Evolutionary conservation across 352 stramenopile species (phyloP), one percentile per base, ranked within the genome.

Genomic region (Pythium guiyangense): DNA sequence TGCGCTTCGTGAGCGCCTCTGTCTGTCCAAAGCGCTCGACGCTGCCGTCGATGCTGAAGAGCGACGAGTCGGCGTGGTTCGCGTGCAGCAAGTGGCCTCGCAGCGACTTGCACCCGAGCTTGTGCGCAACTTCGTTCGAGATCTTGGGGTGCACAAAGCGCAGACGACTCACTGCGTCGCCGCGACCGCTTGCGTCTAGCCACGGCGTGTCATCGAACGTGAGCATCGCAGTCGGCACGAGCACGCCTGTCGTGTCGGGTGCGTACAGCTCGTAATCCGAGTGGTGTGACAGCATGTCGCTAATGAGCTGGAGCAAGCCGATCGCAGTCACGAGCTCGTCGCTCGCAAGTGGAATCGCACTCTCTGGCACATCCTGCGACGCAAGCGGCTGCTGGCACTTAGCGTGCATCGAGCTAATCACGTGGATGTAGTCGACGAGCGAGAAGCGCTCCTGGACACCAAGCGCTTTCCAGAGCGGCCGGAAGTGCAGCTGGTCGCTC

Each of bases 21-120:
- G 75, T 88, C 61, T 94, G 84, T 14, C 84, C 84, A 66, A 92
- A 94, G 4, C 73, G 71, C 65, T 90, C 77, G 2, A 94, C 62
- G 44, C 74, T 69, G 5, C 63, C 63, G 49, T 79, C 74, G 49
- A 43, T 54, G 22, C 57, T 62, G 25, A 79, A 80, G 6, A 70
- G 60, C 51, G 82, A 67, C n/a, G 61, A 73, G 45, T 86, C 72
- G 31, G 68, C 37, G 52, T 69, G 64, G 66, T 67, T 71, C 9
- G 77, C 67, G 57, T 64, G 72, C 10, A 91, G 59, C 11, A 91
- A 52, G 29, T 82, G 72, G 29, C 64, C 79, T 45, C 81, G 63
- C 27, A 89, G 64, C 2, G 81, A 90, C 27, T 77, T 75, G 39
- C 63, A 80, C 22, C 81, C 81, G 49, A 88, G 70, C 67, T 85